phyloP scores from a whole-genome alignment of 257 asterid genomes.

The Capsicum rhomboideum region DNA sequence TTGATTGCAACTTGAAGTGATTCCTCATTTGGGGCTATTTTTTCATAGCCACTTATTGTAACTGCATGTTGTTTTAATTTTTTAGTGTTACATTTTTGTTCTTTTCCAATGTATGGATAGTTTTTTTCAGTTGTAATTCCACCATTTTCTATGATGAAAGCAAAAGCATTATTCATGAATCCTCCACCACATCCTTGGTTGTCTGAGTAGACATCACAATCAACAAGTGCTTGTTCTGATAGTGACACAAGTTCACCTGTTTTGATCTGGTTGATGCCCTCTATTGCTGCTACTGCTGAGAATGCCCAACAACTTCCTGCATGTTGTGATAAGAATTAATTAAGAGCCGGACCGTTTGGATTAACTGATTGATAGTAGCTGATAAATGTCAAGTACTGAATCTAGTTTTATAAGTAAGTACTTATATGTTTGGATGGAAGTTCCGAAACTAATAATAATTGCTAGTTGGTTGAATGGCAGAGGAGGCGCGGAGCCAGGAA shows the following conservation, averaged over 20 bases:
- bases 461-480: neutral
- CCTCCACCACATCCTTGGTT: slow-evolving; percentile 59
- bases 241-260: slow-evolving; percentile 49
- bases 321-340: neutral
- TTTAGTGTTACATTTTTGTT: slow-evolving; percentile 17
- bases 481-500: neutral
- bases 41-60: slow-evolving; percentile 32
- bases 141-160: slow-evolving; percentile 29
- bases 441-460: neutral
- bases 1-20: slow-evolving; percentile 42
- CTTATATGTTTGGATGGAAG: neutral
- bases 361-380: neutral
- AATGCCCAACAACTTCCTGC: slow-evolving; percentile 86
- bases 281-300: slow-evolving; percentile 58
- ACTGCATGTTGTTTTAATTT: slow-evolving; percentile 20
- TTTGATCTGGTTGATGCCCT: slow-evolving; percentile 57
- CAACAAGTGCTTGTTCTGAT: slow-evolving; percentile 62
- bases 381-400: neutral
- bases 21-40: slow-evolving; percentile 30
- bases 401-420: neutral
- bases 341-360: neutral
- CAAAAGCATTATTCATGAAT: slow-evolving; percentile 38
- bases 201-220: slow-evolving; percentile 29
- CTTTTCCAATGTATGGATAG: slow-evolving; percentile 42
- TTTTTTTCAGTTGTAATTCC: slow-evolving; percentile 37